phyloP scores from a whole-genome alignment of 306 rosid genomes.

The Malus asiatica region DNA sequence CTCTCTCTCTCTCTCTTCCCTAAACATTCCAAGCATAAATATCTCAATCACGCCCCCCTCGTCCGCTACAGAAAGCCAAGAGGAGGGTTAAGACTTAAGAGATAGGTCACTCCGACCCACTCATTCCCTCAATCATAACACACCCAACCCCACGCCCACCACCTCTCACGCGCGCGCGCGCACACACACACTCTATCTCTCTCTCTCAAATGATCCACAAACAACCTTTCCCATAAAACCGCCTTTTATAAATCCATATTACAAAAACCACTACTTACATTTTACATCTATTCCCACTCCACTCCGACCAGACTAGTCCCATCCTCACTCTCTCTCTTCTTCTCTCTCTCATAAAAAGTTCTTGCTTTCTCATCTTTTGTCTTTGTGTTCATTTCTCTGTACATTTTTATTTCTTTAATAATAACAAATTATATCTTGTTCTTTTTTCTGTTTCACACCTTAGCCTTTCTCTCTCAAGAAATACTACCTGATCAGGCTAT shows the following conservation, averaged over 20 bases:
- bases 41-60: slow-evolving; percentile 59
- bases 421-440: neutral
- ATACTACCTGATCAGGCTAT: slow-evolving; percentile 15
- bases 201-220: slow-evolving; percentile 18
- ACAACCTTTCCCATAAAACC: slow-evolving; percentile 38
- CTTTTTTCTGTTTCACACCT: neutral
- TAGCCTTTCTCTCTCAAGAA: neutral
- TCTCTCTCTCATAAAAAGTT: slow-evolving; percentile 12
- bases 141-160: slow-evolving; percentile 8
- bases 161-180: neutral
- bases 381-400: slow-evolving; percentile 9
- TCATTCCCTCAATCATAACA: slow-evolving; percentile 84
- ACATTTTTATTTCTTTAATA: slow-evolving; percentile 10
- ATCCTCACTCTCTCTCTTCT: slow-evolving; percentile 40
- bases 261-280: slow-evolving; percentile 27
- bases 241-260: slow-evolving; percentile 24
- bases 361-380: slow-evolving; percentile 2
- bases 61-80: slow-evolving; percentile 75
- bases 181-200: neutral
- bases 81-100: slow-evolving; percentile 6
- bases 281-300: slow-evolving; percentile 31
- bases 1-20: neutral
- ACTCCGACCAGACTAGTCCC: slow-evolving; percentile 78
- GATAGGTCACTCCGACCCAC: slow-evolving; percentile 84
- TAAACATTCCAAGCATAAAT: slow-evolving; percentile 33